These are phyloP conservation scores for Calonectria pseudoreteaudii DNA, from an alignment of 2,329 filamentous ascomycete genomes.

Conservation along the genomic window DNA sequence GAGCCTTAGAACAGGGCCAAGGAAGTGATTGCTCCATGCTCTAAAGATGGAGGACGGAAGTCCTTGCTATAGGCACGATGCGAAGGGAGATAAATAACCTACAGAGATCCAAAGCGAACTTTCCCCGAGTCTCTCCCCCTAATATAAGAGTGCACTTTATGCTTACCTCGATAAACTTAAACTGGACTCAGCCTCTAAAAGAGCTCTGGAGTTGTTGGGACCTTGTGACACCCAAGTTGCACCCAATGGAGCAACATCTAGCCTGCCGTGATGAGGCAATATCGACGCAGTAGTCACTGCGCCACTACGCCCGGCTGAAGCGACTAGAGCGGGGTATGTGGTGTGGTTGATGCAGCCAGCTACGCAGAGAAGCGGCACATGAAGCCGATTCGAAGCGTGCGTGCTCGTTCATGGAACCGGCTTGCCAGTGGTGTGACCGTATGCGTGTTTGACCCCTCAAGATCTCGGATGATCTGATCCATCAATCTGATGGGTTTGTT, in stretches of 20 bases:
- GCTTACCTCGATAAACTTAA: not conserved
- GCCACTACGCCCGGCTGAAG: not conserved
- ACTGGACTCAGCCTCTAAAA: not conserved
- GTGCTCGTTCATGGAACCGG: not conserved
- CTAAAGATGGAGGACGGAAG: not conserved
- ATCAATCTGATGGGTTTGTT: not conserved
- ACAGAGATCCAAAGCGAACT: not conserved
- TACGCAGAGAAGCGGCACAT: not conserved
- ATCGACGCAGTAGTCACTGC: not conserved
- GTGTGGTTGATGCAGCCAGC: not conserved
- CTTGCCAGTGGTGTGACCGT: not conserved
- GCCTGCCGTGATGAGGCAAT: not conserved
- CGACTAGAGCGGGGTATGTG: not conserved
- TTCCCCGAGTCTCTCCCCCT: no score
- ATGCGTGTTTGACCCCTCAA: not conserved
- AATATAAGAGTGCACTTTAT: not conserved
- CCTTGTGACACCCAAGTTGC: not conserved
- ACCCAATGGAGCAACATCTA: not conserved
- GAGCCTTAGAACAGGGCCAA: not conserved
- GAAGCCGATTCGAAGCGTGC: not conserved
- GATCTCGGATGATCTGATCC: not conserved
- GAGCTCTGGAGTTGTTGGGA: not conserved
- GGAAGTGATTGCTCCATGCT: not conserved
- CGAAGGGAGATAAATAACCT: not conserved
- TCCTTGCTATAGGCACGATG: not conserved